Conservation (phyloP, 495 filamentous ascomycete species). For the Amorphotheca resinae region DNA sequence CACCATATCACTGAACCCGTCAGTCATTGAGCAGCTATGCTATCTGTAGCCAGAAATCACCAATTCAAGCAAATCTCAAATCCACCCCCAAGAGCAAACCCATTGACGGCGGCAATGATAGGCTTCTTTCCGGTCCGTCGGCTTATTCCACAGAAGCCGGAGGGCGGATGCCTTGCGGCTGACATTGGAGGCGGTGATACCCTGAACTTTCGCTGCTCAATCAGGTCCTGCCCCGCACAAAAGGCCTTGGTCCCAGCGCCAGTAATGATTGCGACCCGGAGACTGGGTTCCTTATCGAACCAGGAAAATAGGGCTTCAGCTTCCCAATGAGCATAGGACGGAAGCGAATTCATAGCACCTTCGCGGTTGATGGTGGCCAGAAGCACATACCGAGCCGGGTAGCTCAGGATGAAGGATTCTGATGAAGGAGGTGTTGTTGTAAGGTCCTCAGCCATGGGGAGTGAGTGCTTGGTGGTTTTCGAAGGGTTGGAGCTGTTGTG, state of each 20-base stretch:
- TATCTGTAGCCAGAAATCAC: conserved; percentile 2
- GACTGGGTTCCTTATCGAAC: conserved; percentile 44
- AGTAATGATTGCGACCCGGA: conserved; percentile 46
- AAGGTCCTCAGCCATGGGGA: conserved; percentile 2
- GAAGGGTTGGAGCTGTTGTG: background rate
- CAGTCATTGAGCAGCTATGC: background rate
- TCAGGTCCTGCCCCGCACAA: conserved; percentile 48
- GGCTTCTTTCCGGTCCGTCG: conserved; percentile 49
- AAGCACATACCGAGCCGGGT: conserved; percentile 43
- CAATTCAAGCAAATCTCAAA: conserved; percentile 64
- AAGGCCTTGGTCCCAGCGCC: conserved; percentile 40
- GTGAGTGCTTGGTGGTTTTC: background rate
- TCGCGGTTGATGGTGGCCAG: conserved; percentile 53
- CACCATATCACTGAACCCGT: conserved; percentile 47
- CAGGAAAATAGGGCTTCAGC: conserved; percentile 41
- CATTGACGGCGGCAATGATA: conserved; percentile 70
- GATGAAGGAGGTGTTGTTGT: background rate
- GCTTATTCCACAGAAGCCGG: conserved; percentile 36
- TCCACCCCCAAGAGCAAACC: conserved; percentile 62
- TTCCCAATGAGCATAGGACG: conserved; percentile 26
- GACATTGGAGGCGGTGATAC: background rate
- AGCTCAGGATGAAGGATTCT: conserved; percentile 30
- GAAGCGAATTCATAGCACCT: conserved; percentile 39
- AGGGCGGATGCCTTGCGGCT: conserved; percentile 9
- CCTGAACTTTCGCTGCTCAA: conserved; percentile 23